Conservation (phyloP, 345 rosid species). For the Citrus australasica region DNA sequence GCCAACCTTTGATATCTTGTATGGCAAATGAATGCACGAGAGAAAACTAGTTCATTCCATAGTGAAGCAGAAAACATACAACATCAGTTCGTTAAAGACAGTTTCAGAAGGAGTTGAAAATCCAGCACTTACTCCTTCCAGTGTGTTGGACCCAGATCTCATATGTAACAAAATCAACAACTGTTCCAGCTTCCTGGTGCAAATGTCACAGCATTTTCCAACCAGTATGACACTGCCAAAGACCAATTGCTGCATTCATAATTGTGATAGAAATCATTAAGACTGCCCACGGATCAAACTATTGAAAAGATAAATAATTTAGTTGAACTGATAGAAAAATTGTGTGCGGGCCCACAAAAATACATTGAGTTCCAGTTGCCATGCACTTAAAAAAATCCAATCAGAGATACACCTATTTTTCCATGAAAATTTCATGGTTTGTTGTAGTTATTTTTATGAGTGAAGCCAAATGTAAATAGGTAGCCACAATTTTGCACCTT, state of each 20-base stretch:
- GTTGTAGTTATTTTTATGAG: background rate
- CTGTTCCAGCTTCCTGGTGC: background rate
- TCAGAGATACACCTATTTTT: background rate
- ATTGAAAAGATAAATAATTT: background rate
- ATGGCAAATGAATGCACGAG: background rate
- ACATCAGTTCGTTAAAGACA: background rate
- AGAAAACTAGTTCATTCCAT: background rate
- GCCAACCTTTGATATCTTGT: background rate
- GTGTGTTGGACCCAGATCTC: background rate
- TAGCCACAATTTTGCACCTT: background rate
- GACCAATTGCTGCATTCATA: background rate
- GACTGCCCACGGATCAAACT: background rate
- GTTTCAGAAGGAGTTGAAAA: background rate
- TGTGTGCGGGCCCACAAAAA: background rate
- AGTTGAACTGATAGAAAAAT: background rate
- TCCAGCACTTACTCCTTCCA: background rate
- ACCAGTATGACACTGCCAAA: background rate
- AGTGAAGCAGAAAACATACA: background rate
- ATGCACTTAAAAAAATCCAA: background rate
- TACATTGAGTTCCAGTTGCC: background rate
- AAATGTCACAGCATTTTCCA: background rate
- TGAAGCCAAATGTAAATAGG: background rate
- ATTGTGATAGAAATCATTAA: background rate
- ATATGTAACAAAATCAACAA: background rate
- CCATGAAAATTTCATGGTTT: background rate